Evolutionary conservation across 768 basidiomycete species (phyloP).

Genomic region (Tulasnella calospora): DNA sequence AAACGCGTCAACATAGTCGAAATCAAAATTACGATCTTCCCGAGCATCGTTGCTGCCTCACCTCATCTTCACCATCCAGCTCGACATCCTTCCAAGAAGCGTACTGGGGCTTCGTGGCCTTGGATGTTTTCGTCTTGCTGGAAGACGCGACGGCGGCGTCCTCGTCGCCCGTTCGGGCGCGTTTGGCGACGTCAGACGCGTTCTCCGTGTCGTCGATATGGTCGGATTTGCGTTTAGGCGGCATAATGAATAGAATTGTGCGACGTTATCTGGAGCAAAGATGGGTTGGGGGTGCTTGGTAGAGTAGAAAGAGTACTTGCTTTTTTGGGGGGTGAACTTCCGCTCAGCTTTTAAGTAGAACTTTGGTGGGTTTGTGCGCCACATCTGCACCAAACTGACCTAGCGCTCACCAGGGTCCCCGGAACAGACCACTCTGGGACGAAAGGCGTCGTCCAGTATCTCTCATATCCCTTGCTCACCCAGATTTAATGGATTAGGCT

Average conservation of each 20-base stretch:
- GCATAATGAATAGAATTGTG: conserved; percentile 32
- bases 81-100: conserved; percentile 35
- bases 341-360: too few species aligned
- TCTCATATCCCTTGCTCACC: too few species aligned
- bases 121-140: conserved; percentile 33
- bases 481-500: too few species aligned
- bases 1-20: background rate
- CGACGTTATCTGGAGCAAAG: background rate
- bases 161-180: conserved; percentile 19
- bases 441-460: too few species aligned
- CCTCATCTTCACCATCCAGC: conserved; percentile 44
- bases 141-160: conserved; percentile 30
- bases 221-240: conserved; percentile 46
- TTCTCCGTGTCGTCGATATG: conserved; percentile 27
- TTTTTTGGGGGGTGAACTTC: too few species aligned
- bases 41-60: conserved; percentile 27
- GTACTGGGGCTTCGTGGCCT: conserved; percentile 26
- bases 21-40: background rate
- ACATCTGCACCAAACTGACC: too few species aligned
- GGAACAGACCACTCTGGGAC: too few species aligned
- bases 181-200: conserved; percentile 15
- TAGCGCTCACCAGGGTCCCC: too few species aligned
- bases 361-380: too few species aligned
- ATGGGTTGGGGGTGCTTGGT: background rate
- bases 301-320: background rate